Evolutionary conservation across 805 yeast species (phyloP).

Genomic region (Yarrowia sp.): DNA sequence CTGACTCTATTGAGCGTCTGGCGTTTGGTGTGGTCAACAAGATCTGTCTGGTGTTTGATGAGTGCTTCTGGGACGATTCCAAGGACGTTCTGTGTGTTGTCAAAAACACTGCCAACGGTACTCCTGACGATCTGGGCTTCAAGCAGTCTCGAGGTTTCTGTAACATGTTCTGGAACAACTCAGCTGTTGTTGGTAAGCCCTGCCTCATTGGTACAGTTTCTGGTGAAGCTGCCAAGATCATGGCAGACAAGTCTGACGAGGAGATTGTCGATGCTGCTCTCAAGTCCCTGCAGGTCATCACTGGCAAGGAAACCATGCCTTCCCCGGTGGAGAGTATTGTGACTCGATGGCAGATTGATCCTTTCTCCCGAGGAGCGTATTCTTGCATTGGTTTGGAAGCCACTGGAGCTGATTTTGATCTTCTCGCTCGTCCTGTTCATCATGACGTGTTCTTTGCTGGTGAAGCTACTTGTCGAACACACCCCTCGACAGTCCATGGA

Average conservation of each 20-base stretch:
- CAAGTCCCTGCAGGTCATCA: constrained; percentile 37
- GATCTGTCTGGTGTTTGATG: constrained; percentile 41
- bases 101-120: constrained; percentile 33
- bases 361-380: constrained; percentile 78
- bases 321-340: constrained; percentile 44
- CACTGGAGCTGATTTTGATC: constrained; percentile 45
- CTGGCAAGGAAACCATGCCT: constrained; percentile 28
- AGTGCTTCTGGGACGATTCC: constrained; percentile 43
- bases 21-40: constrained; percentile 45
- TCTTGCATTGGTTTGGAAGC: constrained; percentile 46
- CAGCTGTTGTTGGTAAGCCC: constrained; percentile 40
- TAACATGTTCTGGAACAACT: constrained; percentile 43
- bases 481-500: constrained; percentile 47
- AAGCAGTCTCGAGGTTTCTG: constrained; percentile 40
- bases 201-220: constrained; percentile 43
- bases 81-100: constrained; percentile 39
- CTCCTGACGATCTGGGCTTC: constrained; percentile 32
- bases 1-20: constrained; percentile 42
- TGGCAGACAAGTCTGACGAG: constrained; percentile 38
- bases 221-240: constrained; percentile 42
- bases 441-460: constrained; percentile 45
- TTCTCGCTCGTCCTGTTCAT: constrained; percentile 42
- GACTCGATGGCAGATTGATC: constrained; percentile 78
- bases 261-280: constrained; percentile 40
- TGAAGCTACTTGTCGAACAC: constrained; percentile 44